These are phyloP conservation scores for Carex kokanica DNA, from an alignment of 176 grass and related monocot species.

Conservation along the genomic window DNA sequence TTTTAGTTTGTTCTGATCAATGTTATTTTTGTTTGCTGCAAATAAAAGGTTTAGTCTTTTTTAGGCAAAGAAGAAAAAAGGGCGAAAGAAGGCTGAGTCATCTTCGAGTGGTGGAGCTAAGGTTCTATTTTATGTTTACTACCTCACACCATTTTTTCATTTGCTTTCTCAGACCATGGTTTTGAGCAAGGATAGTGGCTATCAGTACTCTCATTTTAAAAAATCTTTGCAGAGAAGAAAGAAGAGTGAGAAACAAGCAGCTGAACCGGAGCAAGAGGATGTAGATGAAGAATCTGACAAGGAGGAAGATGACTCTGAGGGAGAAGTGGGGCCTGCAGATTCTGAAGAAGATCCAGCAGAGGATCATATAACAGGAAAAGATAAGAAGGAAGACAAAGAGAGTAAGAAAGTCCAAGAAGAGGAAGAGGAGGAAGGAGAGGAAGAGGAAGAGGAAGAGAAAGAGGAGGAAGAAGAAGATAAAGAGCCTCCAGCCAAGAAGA, in stretches of 20 bases:
- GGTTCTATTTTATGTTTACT: constrained; percentile 8
- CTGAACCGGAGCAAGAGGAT: constrained; percentile 60
- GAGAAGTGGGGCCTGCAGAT: constrained; percentile 41
- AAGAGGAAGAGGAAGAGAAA: constrained; percentile 36
- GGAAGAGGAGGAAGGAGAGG: constrained; percentile 38
- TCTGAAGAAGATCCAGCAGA: constrained; percentile 56
- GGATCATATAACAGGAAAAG: constrained; percentile 41
- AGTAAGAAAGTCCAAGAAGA: constrained; percentile 46
- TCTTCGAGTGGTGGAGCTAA: constrained; percentile 18
- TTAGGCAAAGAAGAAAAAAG: constrained; percentile 18
- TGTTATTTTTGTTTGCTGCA: neutral
- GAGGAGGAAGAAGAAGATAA: constrained; percentile 54
- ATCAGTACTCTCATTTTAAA: neutral
- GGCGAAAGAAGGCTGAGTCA: neutral
- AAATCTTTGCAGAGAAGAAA: constrained; percentile 46
- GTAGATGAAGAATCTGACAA: constrained; percentile 40
- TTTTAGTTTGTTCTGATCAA: neutral
- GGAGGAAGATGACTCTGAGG: constrained; percentile 58
- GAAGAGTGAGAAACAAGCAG: constrained; percentile 41
- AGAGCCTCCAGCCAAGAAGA: constrained; percentile 45
- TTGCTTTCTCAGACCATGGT: neutral
- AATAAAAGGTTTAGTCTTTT: neutral
- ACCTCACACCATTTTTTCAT: neutral
- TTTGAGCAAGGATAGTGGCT: neutral
- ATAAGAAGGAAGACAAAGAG: constrained; percentile 38